Conservation (phyloP, 495 filamentous ascomycete genomes). For the Opeltia flavorubescens region DNA sequence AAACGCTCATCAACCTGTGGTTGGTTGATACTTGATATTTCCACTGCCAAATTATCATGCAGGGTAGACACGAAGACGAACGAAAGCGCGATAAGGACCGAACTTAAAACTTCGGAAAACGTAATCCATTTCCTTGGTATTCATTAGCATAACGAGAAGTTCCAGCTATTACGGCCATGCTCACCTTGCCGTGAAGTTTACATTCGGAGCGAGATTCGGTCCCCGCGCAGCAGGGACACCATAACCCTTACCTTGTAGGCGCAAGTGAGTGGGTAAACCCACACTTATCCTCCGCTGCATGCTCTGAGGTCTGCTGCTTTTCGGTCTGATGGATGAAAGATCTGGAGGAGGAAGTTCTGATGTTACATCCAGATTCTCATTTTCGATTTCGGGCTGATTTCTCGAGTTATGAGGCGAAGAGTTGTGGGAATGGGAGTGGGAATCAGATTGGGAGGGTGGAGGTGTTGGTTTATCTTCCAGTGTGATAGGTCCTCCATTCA, state of each 20-base stretch:
- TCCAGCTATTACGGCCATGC: neutral
- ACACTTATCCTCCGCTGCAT: slow-evolving; percentile 15
- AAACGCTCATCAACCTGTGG: neutral
- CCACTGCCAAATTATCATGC: neutral
- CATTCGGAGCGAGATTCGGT: slow-evolving; percentile 3
- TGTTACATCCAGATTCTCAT: neutral
- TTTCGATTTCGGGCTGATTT: neutral
- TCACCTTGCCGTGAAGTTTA: slow-evolving; percentile 4
- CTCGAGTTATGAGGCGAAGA: neutral
- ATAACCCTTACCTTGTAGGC: slow-evolving; percentile 11
- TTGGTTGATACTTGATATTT: neutral
- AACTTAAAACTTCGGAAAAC: slow-evolving; percentile 18
- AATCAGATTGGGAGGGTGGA: too few species aligned
- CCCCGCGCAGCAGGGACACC: slow-evolving; percentile 5
- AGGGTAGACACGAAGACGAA: slow-evolving; percentile 9
- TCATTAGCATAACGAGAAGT: slow-evolving; percentile 1
- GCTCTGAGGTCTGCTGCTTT: slow-evolving; percentile 12
- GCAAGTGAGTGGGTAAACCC: slow-evolving; percentile 15
- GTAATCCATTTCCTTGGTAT: slow-evolving; percentile 15
- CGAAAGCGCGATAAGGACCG: slow-evolving; percentile 23
- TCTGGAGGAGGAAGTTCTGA: neutral
- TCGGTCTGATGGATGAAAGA: slow-evolving; percentile 7
- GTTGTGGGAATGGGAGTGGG: neutral
- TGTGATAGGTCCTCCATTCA: neutral
- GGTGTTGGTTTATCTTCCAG: too few species aligned